Evolutionary conservation across 306 rosid genomes (phyloP).

Genomic region (Inga laurina): DNA sequence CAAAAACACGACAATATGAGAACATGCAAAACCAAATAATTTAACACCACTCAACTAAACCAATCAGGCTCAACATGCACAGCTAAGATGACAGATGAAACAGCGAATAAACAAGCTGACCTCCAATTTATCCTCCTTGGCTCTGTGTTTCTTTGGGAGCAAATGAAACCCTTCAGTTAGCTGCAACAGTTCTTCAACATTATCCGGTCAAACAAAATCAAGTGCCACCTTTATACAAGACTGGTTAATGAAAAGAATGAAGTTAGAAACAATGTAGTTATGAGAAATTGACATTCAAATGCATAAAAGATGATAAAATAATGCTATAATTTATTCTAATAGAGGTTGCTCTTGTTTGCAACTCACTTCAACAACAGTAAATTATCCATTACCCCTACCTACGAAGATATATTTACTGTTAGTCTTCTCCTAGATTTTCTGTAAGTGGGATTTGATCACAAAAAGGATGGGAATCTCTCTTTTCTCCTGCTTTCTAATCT

Average conservation of each 20-base stretch:
- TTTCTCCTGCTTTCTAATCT: too few relatives aligned
- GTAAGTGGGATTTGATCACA: too few relatives aligned
- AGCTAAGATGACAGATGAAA: not conserved
- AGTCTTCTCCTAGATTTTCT: too few relatives aligned
- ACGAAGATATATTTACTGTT: not conserved
- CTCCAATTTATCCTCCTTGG: constrained; percentile 76
- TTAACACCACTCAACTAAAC: not conserved
- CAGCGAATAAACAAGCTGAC: constrained; percentile 38
- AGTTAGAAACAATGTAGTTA: constrained; percentile 10
- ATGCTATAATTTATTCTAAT: not conserved
- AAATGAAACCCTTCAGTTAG: constrained; percentile 70
- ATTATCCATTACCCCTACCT: constrained; percentile 48
- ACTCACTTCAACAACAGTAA: too few relatives aligned
- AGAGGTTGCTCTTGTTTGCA: too few relatives aligned
- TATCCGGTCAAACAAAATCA: constrained; percentile 79
- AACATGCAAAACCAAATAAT: not conserved
- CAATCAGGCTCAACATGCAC: constrained; percentile 27
- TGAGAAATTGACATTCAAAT: constrained; percentile 9
- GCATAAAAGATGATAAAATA: not conserved
- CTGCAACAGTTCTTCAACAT: constrained; percentile 60
- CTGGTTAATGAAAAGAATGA: constrained; percentile 35
- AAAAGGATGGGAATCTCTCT: too few relatives aligned
- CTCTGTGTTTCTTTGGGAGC: constrained; percentile 67
- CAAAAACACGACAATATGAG: not conserved
- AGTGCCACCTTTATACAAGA: constrained; percentile 83